Evolutionary conservation across 2,329 filamentous ascomycete species (phyloP).

Genomic region (Blumeria graminis): DNA sequence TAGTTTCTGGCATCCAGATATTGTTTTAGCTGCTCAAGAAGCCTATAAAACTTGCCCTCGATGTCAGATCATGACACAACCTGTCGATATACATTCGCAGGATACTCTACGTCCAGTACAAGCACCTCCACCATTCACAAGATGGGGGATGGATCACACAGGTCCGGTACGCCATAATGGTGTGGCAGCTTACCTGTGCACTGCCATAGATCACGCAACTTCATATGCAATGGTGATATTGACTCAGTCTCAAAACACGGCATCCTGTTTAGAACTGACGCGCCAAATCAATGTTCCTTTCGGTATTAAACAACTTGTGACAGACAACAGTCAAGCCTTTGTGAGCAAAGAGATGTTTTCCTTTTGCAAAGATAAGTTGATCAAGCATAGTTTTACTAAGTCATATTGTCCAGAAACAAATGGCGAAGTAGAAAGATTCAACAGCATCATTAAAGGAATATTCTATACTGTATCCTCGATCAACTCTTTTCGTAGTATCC

Average conservation of each 20-base stretch:
- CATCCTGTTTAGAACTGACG: background rate
- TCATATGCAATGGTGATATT: background rate
- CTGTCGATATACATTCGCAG: background rate
- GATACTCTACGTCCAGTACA: background rate
- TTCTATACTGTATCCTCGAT: background rate
- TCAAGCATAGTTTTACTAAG: background rate
- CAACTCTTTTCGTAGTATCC: background rate
- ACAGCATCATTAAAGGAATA: background rate
- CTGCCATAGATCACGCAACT: background rate
- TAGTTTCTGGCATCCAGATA: background rate
- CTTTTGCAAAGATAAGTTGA: background rate
- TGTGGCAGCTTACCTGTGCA: background rate
- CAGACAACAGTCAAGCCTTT: background rate
- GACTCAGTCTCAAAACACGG: background rate
- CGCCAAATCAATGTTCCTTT: background rate
- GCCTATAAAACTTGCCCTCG: background rate
- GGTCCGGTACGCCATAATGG: background rate
- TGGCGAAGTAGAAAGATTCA: background rate
- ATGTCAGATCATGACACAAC: background rate
- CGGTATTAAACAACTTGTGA: background rate
- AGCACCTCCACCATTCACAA: background rate
- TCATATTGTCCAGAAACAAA: background rate
- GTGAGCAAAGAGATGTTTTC: background rate
- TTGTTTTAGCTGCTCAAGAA: background rate
- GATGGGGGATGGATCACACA: background rate